Base-by-base conservation (phyloP, 2,329 filamentous ascomycete genomes). In the Trichoderma gracile region DNA sequence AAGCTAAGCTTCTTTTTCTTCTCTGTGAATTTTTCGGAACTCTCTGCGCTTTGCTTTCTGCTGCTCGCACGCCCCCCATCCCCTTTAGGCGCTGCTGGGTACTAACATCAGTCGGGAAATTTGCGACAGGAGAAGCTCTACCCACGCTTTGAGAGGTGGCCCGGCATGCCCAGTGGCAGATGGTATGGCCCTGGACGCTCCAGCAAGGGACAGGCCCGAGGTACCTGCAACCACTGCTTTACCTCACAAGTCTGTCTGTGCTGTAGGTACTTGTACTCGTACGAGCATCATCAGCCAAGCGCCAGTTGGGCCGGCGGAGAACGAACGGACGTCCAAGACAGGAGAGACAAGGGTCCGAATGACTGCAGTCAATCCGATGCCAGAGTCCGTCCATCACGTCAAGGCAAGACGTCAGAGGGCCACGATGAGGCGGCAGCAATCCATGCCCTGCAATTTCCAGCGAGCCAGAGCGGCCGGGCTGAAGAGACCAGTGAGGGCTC, bases 391-490 rank as follows among this genome's bases (percentile, higher is more conserved):
- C 54, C 10, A 59, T 64, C 53, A 64, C 54, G 54, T 40, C 58
- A 45, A 42, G 54, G 15, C 49, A 62, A 50, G 38, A 62, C 58
- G 58, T 63, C 60, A 55, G 60, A 55, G 27, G 43, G 43, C n/a
- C 25, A 25, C 55, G 19, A 30, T 49, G 50, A 55, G 60, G 52
- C 50, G 50, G 38, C 40, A 27, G 14, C 23, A 12, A 45, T 43
- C 59, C 52, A 55, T 55, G 60, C 58, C 45, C 42, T 38, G 58
- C 58, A 54, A 62, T 62, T 62, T 62, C 55, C 58, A 62, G 55
- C 21, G 42, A 30, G 27, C 15, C 9, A 33, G 49, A 27, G 55
- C 27, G 43, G 23, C 23, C 55, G 46, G 40, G 55, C 14, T 10
- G 42, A 10, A 27, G 23, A 45, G n/a, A 38, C 45, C 58, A 52